Conservation (phyloP, 495 filamentous ascomycete genomes). For the Aspergillus baeticus region DNA sequence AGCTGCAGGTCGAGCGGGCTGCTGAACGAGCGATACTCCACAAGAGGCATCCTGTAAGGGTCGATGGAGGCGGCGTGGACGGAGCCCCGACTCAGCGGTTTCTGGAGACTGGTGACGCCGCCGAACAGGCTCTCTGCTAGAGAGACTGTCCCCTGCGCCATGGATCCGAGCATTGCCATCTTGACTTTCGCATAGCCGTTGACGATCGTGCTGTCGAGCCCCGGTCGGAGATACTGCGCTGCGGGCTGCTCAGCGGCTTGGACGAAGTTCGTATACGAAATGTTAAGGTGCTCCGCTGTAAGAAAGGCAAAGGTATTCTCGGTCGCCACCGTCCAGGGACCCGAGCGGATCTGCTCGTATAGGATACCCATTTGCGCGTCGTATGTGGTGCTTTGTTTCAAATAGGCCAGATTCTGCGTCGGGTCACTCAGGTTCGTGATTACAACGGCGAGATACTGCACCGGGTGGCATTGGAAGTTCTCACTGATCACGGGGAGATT, state of each 20-base stretch:
- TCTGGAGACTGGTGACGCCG: background rate
- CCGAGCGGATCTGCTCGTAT: background rate
- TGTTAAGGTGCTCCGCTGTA: background rate
- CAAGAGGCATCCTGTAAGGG: background rate
- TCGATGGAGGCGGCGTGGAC: background rate
- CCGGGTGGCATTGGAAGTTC: slow-evolving; percentile 55
- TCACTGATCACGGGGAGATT: slow-evolving; percentile 51
- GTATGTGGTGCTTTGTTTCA: background rate
- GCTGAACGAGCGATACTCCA: background rate
- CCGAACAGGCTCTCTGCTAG: slow-evolving; percentile 2
- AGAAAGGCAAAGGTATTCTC: slow-evolving; percentile 1
- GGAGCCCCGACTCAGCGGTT: background rate
- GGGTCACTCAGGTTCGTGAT: background rate
- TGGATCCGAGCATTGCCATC: background rate
- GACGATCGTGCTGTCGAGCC: background rate
- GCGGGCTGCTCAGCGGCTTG: background rate
- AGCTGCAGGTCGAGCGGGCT: slow-evolving; percentile 3
- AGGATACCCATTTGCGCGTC: slow-evolving; percentile 5
- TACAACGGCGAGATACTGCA: background rate
- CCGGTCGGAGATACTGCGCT: background rate
- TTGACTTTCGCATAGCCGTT: background rate
- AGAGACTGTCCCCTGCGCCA: background rate
- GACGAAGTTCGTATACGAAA: background rate
- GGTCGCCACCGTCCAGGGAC: slow-evolving; percentile 1
- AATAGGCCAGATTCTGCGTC: background rate